A percentile compares a stretch with the other conserved stretches of the same genome.
Evolutionary conservation across 345 rosid species (phyloP).

Genomic region (Heritiera fomes): DNA sequence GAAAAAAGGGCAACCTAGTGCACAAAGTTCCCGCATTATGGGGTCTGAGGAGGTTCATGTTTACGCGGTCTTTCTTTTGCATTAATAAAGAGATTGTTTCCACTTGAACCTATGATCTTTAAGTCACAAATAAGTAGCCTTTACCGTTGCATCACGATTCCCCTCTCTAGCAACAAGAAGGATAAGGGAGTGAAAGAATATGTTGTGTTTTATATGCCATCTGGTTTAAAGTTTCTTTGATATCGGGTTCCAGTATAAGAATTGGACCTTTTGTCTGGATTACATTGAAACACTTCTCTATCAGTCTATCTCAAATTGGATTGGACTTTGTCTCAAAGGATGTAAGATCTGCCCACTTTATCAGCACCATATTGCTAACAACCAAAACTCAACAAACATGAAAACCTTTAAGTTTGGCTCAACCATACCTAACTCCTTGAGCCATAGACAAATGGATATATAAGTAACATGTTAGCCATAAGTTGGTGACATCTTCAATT

Average conservation of each 20-base stretch:
- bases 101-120: too few species aligned
- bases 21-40: too few species aligned
- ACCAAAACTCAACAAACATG: neutral
- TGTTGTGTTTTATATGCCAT: neutral
- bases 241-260: neutral
- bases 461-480: conserved; percentile 7
- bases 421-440: neutral
- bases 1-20: too few species aligned
- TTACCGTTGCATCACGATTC: too few species aligned
- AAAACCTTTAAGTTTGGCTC: neutral
- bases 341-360: neutral
- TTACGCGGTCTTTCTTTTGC: too few species aligned
- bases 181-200: neutral
- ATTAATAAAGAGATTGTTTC: too few species aligned
- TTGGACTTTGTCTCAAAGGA: neutral
- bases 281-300: neutral
- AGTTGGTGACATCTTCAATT: neutral
- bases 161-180: neutral
- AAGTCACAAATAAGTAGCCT: too few species aligned
- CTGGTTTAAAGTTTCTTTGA: neutral
- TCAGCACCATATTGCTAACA: neutral
- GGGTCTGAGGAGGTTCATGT: too few species aligned
- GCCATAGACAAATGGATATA: neutral
- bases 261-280: neutral
- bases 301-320: neutral